phyloP scores from a whole-genome alignment of 306 rosid species.

The Aeschynomene evenia region DNA sequence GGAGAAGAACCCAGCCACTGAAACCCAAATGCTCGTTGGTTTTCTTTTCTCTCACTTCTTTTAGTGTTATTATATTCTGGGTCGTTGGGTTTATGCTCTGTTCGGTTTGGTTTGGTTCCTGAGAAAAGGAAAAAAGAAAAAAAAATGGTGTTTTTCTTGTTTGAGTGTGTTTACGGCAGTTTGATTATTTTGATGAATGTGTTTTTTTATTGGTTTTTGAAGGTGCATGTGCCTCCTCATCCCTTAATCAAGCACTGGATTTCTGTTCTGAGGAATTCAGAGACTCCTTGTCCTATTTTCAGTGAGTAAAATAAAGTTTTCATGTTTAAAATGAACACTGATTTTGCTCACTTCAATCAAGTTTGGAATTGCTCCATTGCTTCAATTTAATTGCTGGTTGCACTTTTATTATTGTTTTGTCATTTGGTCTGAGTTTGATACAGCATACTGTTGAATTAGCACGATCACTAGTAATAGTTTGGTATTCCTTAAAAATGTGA shows the following conservation, averaged over 20 bases:
- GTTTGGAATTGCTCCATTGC: not conserved
- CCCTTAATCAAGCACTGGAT: conserved; percentile 68
- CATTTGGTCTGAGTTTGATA: too few relatives aligned
- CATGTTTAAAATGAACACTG: not conserved
- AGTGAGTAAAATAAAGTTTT: conserved; percentile 36
- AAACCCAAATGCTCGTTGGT: conserved; percentile 45
- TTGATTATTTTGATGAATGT: not conserved
- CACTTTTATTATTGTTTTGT: too few relatives aligned
- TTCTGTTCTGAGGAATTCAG: conserved; percentile 68
- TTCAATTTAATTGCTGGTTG: not conserved
- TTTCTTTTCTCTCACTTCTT: not conserved
- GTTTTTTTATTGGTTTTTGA: not conserved
- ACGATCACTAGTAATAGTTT: too few relatives aligned
- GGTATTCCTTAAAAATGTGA: too few relatives aligned
- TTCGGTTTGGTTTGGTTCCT: too few relatives aligned
- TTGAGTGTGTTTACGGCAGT: too few relatives aligned
- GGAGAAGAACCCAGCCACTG: conserved; percentile 47
- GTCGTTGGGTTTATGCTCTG: not conserved
- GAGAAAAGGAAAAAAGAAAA: not conserved
- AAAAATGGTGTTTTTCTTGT: not conserved
- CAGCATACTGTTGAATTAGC: too few relatives aligned
- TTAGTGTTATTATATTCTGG: not conserved
- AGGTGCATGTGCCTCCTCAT: conserved; percentile 76
- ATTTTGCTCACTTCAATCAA: not conserved
- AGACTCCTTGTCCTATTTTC: conserved; percentile 63